Evolutionary conservation across 202 grass and related monocot species (phyloP).

Genomic region (Cymbopogon flexuosus): DNA sequence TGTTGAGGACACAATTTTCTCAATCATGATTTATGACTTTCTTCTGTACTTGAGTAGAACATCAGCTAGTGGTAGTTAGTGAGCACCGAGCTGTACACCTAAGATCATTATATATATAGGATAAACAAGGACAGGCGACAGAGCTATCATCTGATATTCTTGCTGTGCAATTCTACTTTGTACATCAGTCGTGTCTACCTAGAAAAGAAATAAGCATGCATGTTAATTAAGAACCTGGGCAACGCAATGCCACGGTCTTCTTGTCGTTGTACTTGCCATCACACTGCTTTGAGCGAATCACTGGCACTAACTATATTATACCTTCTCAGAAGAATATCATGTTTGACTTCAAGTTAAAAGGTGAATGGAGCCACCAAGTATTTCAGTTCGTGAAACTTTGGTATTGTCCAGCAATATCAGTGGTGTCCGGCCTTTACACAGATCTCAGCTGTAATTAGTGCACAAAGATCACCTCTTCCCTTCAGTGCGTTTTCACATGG

Average conservation of each 20-base stretch:
- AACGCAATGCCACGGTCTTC: neutral
- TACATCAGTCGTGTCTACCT: slow-evolving; percentile 35
- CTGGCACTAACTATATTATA: slow-evolving; percentile 18
- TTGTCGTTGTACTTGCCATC: slow-evolving; percentile 26
- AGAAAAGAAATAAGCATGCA: neutral
- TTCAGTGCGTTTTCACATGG: slow-evolving; percentile 32
- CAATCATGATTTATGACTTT: slow-evolving; percentile 1
- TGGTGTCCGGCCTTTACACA: slow-evolving; percentile 23
- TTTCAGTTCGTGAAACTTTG: slow-evolving; percentile 23
- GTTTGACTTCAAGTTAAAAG: slow-evolving; percentile 34
- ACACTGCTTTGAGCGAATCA: slow-evolving; percentile 4
- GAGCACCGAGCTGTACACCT: slow-evolving; percentile 22
- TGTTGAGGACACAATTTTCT: neutral
- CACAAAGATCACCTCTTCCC: slow-evolving; percentile 34
- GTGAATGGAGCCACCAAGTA: slow-evolving; percentile 13
- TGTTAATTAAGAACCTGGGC: neutral
- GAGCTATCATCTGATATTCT: neutral
- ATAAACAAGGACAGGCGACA: slow-evolving; percentile 17
- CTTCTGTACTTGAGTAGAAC: slow-evolving; percentile 29
- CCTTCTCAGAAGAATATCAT: slow-evolving; percentile 15
- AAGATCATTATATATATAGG: slow-evolving; percentile 17
- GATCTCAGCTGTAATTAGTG: slow-evolving; percentile 42
- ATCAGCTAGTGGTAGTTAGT: slow-evolving; percentile 32
- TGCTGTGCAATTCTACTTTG: neutral
- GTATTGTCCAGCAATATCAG: slow-evolving; percentile 23